Base-by-base conservation (phyloP, 148 eudicot species). In the Rhododendron ferrugineum region DNA sequence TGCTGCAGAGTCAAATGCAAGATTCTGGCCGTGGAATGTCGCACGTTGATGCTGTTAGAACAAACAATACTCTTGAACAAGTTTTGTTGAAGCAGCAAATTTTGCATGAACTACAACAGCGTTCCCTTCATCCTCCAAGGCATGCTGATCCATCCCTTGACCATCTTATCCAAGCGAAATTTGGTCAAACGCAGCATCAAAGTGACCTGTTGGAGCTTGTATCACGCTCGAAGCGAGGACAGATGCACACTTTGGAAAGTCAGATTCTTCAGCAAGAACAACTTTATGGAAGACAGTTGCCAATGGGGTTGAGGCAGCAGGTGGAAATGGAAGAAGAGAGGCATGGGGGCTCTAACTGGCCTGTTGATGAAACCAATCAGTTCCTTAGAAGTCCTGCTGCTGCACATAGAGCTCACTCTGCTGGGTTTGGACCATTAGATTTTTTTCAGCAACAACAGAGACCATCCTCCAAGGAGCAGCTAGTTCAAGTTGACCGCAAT, bases 231-330 rank as follows among this genome's bases (percentile, higher is more conserved):
- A 92, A 93, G 76, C 95, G 91, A 81, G 98, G 97, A 11, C 93
- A 93, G 74, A 66, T 96, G 90, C 93, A 85, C 44, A 81, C 96
- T 79, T 85, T 90, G 87, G 96, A 94, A 81, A 91, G 89, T 18
- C 98, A 95, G 86, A 82, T 91, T 85, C 88, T 90, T 87, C 98
- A 90, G 89, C 96, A 92, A 89, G 97, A 95, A 88, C 96, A 94
- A 85, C 60, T 93, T 86, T 93, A 89, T 58, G 94, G 90, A 42
- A 90, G 94, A 89, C 85, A 70, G 37, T 70, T 94, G 91, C 85
- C 93, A 37, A 82, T 90, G 92, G 93, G 93, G 78, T 85, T 94
- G 88, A 91, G 96, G 89, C 98, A 93, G 88, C 89, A 90, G 75
- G 75, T 85, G 62, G 98, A 96, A 85, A 87, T 92, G 92, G 94